A percentile compares a stretch with the other conserved stretches of the same genome.
These are phyloP conservation scores for Erodium texanum DNA, from an alignment of 441 rosid species.

Conservation along the genomic window DNA sequence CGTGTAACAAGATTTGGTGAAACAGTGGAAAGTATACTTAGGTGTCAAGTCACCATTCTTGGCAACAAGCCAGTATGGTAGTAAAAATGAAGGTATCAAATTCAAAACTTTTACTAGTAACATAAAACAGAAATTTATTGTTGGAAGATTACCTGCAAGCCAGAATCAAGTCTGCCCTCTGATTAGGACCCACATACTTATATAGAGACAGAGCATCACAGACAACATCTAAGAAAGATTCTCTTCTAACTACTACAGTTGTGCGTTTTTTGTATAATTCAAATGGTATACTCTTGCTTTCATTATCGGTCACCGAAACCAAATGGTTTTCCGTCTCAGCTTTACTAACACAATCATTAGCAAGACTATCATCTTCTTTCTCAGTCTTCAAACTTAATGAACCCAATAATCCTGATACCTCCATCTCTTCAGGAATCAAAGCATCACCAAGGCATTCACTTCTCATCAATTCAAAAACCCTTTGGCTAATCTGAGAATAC, in stretches of 20 bases:
- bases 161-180: slow-evolving; percentile 83
- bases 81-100: neutral
- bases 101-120: neutral
- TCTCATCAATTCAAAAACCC: slow-evolving; percentile 69
- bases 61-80: too few species aligned
- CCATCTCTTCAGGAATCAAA: slow-evolving; percentile 31
- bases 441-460: slow-evolving; percentile 40
- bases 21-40: too few species aligned
- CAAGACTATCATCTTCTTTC: slow-evolving; percentile 23
- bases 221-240: slow-evolving; percentile 63
- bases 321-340: slow-evolving; percentile 19
- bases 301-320: slow-evolving; percentile 31
- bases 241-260: slow-evolving; percentile 65
- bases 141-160: slow-evolving; percentile 70
- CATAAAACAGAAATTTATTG: neutral
- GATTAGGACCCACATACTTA: slow-evolving; percentile 86
- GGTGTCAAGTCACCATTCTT: too few species aligned
- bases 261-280: slow-evolving; percentile 87
- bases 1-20: too few species aligned
- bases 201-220: slow-evolving; percentile 74
- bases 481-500: slow-evolving; percentile 62
- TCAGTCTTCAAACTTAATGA: slow-evolving; percentile 26
- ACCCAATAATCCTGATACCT: slow-evolving; percentile 20
- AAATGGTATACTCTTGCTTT: slow-evolving; percentile 45
- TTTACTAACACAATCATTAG: slow-evolving; percentile 21